phyloP scores from a whole-genome alignment of 164 flowering plant species.

The Malania oleifera region DNA sequence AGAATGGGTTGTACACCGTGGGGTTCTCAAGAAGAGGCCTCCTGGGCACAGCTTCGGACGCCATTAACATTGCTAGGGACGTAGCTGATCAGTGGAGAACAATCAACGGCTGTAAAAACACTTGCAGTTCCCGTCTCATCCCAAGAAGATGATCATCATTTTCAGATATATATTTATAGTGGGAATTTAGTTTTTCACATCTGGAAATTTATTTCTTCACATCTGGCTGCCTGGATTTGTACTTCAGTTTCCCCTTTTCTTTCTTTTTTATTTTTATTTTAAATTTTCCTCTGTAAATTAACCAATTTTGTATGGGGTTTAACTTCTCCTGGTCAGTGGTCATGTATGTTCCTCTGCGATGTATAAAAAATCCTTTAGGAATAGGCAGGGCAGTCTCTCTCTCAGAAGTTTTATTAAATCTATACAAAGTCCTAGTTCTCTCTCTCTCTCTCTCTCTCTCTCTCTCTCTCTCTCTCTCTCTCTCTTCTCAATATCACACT shows the following conservation, averaged over 20 bases:
- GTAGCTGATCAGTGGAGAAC: conserved; percentile 55
- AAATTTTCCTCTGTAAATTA: conserved; percentile 22
- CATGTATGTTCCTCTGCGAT: conserved; percentile 1
- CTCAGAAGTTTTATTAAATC: too few species aligned
- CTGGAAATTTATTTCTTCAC: too few species aligned
- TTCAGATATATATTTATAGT: too few species aligned
- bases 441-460: too few species aligned
- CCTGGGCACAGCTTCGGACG: conserved; percentile 67
- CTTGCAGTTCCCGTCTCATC: conserved; percentile 16
- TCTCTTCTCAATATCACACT: too few species aligned
- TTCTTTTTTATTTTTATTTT: background rate
- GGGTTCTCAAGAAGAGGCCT: conserved; percentile 86
- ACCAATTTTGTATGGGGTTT: conserved; percentile 32
- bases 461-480: too few species aligned
- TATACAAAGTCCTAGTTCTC: too few species aligned
- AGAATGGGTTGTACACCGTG: conserved; percentile 66
- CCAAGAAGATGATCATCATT: background rate
- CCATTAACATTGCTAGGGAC: conserved; percentile 65
- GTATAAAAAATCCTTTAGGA: conserved; percentile 12
- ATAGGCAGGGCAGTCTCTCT: too few species aligned
- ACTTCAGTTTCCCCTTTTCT: background rate
- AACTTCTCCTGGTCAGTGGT: background rate
- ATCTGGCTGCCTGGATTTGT: too few species aligned
- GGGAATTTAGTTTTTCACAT: background rate
- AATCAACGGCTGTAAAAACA: conserved; percentile 11